phyloP scores from a whole-genome alignment of 2,329 filamentous ascomycete genomes.

The Calycina herbarum region DNA sequence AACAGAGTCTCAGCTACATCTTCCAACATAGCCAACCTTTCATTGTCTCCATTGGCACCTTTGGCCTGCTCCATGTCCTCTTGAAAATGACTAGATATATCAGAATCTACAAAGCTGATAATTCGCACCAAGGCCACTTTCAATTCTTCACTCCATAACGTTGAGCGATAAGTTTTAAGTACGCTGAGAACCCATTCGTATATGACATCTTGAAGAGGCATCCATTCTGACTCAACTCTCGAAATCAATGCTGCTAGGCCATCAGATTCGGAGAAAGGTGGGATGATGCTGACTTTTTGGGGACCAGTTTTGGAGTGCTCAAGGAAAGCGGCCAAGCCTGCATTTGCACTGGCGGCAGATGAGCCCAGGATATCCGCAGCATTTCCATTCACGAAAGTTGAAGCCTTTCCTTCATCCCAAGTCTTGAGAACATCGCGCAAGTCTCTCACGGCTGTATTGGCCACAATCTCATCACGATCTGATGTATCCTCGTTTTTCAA shows the following conservation, averaged over 20 bases:
- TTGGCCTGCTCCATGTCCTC: slow-evolving; percentile 41
- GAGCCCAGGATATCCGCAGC: slow-evolving; percentile 37
- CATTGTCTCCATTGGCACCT: slow-evolving; percentile 15
- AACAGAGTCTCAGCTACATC: slow-evolving; percentile 61
- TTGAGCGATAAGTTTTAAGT: slow-evolving; percentile 51
- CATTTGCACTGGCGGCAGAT: slow-evolving; percentile 34
- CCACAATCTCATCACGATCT: slow-evolving; percentile 23
- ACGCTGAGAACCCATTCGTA: slow-evolving; percentile 58
- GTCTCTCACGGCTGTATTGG: slow-evolving; percentile 38
- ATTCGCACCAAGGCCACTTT: slow-evolving; percentile 59
- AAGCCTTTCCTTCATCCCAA: slow-evolving; percentile 43
- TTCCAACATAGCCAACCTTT: slow-evolving; percentile 41
- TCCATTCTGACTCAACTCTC: slow-evolving; percentile 50
- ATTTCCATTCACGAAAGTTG: slow-evolving; percentile 35
- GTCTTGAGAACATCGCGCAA: slow-evolving; percentile 39
- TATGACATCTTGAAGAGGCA: slow-evolving; percentile 56
- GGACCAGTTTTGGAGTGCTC: slow-evolving; percentile 61
- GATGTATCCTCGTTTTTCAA: slow-evolving; percentile 22
- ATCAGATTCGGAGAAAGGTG: slow-evolving; percentile 52
- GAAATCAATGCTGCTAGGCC: slow-evolving; percentile 54
- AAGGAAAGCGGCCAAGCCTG: slow-evolving; percentile 59
- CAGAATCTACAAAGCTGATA: slow-evolving; percentile 48
- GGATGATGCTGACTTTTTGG: slow-evolving; percentile 49
- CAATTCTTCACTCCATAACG: slow-evolving; percentile 58
- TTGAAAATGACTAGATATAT: slow-evolving; percentile 49